Evolutionary conservation across 2,329 filamentous ascomycete genomes (phyloP).

Genomic region (Lasiodiplodia citricola): DNA sequence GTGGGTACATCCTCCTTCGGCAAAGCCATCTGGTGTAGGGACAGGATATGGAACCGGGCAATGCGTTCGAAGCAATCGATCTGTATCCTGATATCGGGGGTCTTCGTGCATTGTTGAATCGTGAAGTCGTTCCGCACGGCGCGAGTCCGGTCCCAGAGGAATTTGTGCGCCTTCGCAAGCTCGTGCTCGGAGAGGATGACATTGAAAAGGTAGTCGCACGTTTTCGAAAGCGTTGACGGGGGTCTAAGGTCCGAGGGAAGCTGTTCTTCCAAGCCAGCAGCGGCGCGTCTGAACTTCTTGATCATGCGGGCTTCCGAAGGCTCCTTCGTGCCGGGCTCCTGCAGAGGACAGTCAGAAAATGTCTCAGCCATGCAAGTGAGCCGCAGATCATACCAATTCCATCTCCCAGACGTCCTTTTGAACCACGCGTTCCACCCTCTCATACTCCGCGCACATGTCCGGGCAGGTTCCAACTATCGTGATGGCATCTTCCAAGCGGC

Average conservation of each 20-base stretch:
- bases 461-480: conserved; percentile 66
- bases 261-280: conserved; percentile 67
- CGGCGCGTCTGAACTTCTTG: conserved; percentile 67
- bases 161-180: conserved; percentile 62
- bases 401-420: conserved; percentile 66
- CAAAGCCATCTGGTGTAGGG: conserved; percentile 63
- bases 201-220: conserved; percentile 45
- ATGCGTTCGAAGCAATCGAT: conserved; percentile 68
- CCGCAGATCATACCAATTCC: conserved; percentile 57
- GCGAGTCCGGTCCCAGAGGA: conserved; percentile 69
- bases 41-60: conserved; percentile 67
- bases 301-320: conserved; percentile 64
- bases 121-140: conserved; percentile 70
- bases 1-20: conserved; percentile 34
- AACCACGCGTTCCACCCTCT: conserved; percentile 65
- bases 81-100: conserved; percentile 61
- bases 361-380: neutral
- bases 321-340: conserved; percentile 42
- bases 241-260: conserved; percentile 68
- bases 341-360: conserved; percentile 36
- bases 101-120: conserved; percentile 63
- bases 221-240: conserved; percentile 49
- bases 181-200: conserved; percentile 52
- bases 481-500: conserved; percentile 64
- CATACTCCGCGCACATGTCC: conserved; percentile 69